Evolutionary conservation across 345 rosid species (phyloP).

Genomic region (Erucastrum elatum): DNA sequence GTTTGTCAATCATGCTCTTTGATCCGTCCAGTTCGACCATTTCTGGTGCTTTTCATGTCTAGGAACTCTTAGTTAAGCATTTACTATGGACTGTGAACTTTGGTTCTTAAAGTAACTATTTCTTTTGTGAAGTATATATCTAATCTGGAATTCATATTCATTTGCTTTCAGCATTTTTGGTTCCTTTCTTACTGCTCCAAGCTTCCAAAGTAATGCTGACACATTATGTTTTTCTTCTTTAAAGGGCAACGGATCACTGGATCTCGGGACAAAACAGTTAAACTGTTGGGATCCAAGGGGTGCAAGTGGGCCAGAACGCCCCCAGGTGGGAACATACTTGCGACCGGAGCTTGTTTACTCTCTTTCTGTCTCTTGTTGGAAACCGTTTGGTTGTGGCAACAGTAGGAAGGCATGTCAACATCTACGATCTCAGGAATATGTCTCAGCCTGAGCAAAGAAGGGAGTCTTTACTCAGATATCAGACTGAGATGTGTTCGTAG

Average conservation of each 20-base stretch:
- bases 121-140: neutral
- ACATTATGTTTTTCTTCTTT: neutral
- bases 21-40: neutral
- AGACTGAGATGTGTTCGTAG: slow-evolving; percentile 91
- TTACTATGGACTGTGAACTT: neutral
- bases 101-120: neutral
- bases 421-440: slow-evolving; percentile 93
- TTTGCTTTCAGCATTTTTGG: neutral
- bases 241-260: slow-evolving; percentile 96
- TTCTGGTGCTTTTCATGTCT: slow-evolving; percentile 2
- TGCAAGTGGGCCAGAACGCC: slow-evolving; percentile 90
- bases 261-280: slow-evolving; percentile 95
- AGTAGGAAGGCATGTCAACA: slow-evolving; percentile 96
- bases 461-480: slow-evolving; percentile 96
- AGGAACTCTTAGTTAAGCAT: slow-evolving; percentile 5
- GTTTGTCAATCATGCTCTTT: neutral
- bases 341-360: slow-evolving; percentile 99
- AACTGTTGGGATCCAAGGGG: slow-evolving; percentile 99
- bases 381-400: slow-evolving; percentile 93
- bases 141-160: no score
- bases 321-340: slow-evolving; percentile 88
- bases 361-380: slow-evolving; percentile 74
- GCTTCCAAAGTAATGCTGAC: neutral
- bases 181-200: neutral
- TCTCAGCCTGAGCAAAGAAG: slow-evolving; percentile 98